Evolutionary conservation across 257 asterid genomes (phyloP).

Genomic region (Fraxinus cuspidata): DNA sequence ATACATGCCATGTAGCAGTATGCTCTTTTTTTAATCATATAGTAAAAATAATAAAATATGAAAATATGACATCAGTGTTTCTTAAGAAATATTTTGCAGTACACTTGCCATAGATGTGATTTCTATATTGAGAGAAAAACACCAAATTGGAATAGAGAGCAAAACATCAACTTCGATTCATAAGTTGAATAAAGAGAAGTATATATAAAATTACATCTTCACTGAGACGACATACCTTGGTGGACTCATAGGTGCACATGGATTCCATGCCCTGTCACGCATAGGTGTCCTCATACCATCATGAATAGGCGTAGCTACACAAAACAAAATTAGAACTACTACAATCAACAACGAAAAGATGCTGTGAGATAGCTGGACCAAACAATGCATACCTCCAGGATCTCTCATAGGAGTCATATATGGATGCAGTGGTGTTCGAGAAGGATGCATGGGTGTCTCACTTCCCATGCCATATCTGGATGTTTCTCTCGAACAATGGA

Average conservation of each 20-base stretch:
- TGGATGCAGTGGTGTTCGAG: conserved; percentile 94
- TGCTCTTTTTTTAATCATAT: background rate
- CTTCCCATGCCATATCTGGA: conserved; percentile 89
- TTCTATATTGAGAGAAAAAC: background rate
- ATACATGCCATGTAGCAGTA: background rate
- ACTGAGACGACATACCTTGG: conserved; percentile 51
- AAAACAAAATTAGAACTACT: conserved; percentile 7
- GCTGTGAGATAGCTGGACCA: background rate
- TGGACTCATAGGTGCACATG: conserved; percentile 89
- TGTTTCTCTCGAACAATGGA: conserved; percentile 55
- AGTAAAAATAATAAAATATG: background rate
- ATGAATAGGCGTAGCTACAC: conserved; percentile 79
- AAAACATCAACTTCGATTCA: background rate
- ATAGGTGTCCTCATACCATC: conserved; percentile 99
- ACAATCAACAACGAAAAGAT: conserved; percentile 13
- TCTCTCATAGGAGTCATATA: conserved; percentile 98
- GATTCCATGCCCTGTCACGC: conserved; percentile 99
- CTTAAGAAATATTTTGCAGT: background rate
- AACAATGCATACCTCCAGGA: conserved; percentile 58
- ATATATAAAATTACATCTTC: conserved; percentile 15
- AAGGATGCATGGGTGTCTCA: conserved; percentile 96
- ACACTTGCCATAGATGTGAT: background rate
- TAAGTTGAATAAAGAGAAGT: conserved; percentile 4
- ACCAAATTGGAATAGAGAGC: background rate
- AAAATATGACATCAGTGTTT: background rate